Percentiles rank a stretch among this genome's conserved stretches.
Conservation (phyloP, 208 protist genomes). For the Crithidia bombi region DNA sequence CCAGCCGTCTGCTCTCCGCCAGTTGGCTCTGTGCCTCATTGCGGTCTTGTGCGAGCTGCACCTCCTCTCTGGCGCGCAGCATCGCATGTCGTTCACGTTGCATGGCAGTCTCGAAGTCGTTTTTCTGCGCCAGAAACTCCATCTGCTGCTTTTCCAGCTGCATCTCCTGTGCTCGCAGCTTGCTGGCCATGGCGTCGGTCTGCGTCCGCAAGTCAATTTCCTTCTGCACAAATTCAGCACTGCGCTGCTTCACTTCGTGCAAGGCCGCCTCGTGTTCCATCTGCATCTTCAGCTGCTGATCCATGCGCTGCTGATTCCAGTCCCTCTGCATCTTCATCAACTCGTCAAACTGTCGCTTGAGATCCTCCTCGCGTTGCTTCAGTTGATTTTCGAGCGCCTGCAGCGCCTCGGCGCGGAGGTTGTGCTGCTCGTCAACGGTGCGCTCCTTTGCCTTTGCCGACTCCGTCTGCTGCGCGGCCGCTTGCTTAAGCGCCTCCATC, state of each 20-base stretch:
- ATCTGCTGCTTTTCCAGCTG: constrained; percentile 51
- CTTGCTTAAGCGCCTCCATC: constrained; percentile 46
- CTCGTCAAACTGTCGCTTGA: constrained; percentile 30
- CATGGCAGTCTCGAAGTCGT: constrained; percentile 43
- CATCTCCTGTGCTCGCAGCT: constrained; percentile 43
- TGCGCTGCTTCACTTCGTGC: constrained; percentile 31
- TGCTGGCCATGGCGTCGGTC: constrained; percentile 33
- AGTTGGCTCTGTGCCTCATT: constrained; percentile 32
- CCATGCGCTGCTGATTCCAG: constrained; percentile 34
- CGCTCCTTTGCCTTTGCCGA: constrained; percentile 36
- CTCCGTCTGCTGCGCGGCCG: constrained; percentile 33
- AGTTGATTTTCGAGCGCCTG: constrained; percentile 49
- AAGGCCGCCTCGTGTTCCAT: constrained; percentile 38
- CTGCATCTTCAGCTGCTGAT: constrained; percentile 46
- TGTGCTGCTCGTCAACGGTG: constrained; percentile 39
- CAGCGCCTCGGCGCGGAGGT: constrained; percentile 32
- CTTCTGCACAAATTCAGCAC: constrained; percentile 17
- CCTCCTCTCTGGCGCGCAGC: constrained; percentile 44
- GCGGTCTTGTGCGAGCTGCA: constrained; percentile 43
- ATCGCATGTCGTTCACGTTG: constrained; percentile 44
- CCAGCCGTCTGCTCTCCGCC: constrained; percentile 31
- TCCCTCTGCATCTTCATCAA: constrained; percentile 33
- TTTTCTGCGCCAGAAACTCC: constrained; percentile 34
- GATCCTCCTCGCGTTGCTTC: constrained; percentile 43
- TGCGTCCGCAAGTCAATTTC: constrained; percentile 23